A percentile compares a stretch with the other conserved stretches of the same genome.
Evolutionary conservation across 768 basidiomycete species (phyloP).

Genomic region (Boletus subcaerulescens): DNA sequence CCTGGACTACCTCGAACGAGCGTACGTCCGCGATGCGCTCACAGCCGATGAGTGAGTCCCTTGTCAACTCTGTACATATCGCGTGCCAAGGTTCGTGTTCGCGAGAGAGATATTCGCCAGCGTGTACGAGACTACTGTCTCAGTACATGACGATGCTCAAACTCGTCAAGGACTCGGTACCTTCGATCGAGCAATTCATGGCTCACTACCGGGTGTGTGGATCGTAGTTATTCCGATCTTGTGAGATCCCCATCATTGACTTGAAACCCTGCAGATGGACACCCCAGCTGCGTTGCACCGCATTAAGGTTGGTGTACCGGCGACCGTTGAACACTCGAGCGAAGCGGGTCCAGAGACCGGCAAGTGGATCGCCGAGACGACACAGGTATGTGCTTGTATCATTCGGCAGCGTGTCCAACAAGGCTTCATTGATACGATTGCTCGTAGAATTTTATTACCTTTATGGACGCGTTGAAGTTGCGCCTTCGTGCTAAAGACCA

Average conservation of each 20-base stretch:
- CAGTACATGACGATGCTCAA: conserved; percentile 98
- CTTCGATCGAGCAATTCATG: conserved; percentile 90
- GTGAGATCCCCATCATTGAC: not conserved
- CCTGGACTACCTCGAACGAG: conserved; percentile 92
- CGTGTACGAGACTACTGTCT: conserved; percentile 88
- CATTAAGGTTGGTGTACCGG: conserved; percentile 89
- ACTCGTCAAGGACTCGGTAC: conserved; percentile 87
- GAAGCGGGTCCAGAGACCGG: conserved; percentile 91
- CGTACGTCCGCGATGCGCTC: conserved; percentile 92
- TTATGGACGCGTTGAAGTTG: conserved; percentile 96
- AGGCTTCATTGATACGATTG: not conserved
- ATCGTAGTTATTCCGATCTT: not conserved
- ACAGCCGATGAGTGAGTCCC: conserved; percentile 80
- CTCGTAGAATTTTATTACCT: conserved; percentile 91
- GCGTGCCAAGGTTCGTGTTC: conserved; percentile 6
- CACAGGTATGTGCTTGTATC: conserved; percentile 56
- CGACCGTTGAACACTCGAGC: conserved; percentile 93
- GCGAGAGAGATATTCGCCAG: conserved; percentile 86
- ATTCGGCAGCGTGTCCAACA: not conserved
- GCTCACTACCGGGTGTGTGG: conserved; percentile 69
- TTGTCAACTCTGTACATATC: not conserved
- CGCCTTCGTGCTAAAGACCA: conserved; percentile 96
- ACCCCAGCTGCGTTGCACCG: conserved; percentile 90
- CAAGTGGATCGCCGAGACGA: conserved; percentile 98
- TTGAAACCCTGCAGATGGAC: conserved; percentile 64